Percentiles rank a stretch among this genome's conserved stretches.
Evolutionary conservation across 2,329 filamentous ascomycete species (phyloP).

Genomic region (Xylariaceae sp.): DNA sequence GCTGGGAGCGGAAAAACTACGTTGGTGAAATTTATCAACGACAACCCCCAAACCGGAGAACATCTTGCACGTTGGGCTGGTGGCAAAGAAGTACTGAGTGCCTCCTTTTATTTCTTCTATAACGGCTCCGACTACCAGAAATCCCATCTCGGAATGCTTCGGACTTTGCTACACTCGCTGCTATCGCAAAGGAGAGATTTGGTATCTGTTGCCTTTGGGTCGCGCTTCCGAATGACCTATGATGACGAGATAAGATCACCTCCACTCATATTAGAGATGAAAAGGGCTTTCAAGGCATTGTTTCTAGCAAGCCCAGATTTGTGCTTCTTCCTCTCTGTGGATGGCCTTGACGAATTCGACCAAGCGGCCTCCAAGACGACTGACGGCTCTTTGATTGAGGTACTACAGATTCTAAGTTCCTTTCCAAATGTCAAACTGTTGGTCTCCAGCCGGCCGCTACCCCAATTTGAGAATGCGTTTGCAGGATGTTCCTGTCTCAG

Average conservation of each 20-base stretch:
- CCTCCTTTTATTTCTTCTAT: slow-evolving; percentile 29
- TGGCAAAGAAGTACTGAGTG: slow-evolving; percentile 6
- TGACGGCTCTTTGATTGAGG: slow-evolving; percentile 17
- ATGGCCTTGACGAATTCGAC: slow-evolving; percentile 33
- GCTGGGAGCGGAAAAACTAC: slow-evolving; percentile 32
- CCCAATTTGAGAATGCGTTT: slow-evolving; percentile 22
- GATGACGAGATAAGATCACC: neutral
- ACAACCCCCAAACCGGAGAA: slow-evolving; percentile 12
- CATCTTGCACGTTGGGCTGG: slow-evolving; percentile 23
- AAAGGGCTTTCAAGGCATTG: slow-evolving; percentile 12
- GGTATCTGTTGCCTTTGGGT: slow-evolving; percentile 17
- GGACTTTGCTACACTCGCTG: slow-evolving; percentile 22
- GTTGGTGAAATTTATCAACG: slow-evolving; percentile 28
- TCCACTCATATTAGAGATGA: slow-evolving; percentile 16
- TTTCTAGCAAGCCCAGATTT: slow-evolving; percentile 5
- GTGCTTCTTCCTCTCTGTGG: slow-evolving; percentile 26
- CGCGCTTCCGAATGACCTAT: slow-evolving; percentile 5
- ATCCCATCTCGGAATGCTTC: slow-evolving; percentile 24
- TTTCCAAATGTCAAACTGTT: slow-evolving; percentile 25
- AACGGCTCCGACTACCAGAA: slow-evolving; percentile 23
- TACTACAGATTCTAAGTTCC: slow-evolving; percentile 8
- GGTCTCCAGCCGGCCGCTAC: slow-evolving; percentile 24
- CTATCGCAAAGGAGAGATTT: slow-evolving; percentile 16
- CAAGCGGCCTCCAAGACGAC: slow-evolving; percentile 17
- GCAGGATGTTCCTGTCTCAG: slow-evolving; percentile 9